Base-by-base conservation (phyloP, 2,329 filamentous ascomycete species). In the Didymellaceae sp. region DNA sequence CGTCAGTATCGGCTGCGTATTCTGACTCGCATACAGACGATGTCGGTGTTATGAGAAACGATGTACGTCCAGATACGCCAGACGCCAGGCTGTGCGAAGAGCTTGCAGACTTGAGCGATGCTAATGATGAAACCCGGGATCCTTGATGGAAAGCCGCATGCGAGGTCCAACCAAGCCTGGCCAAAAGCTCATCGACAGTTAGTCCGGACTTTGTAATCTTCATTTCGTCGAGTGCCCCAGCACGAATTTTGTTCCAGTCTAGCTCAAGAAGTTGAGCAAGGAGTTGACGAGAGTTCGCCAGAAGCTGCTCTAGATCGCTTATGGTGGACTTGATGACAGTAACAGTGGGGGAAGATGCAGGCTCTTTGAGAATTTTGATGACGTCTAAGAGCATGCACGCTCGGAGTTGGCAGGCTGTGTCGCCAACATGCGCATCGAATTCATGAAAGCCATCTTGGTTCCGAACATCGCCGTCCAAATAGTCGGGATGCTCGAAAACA, bases 321-420 rank as follows among this genome's bases (percentile, higher is more conserved):
- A 41, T 17, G 4, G 17, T 31, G 4, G 26, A n/a, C 5, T 14
- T 11, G 4, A 41, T 14, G 7, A n/a, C 11, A 4, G 26, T 18
- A 6, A 31, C 7, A 22, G 5, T 22, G 13, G 3, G 16, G 22
- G n/a, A 16, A n/a, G 18, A 10, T 16, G 6, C 13, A 5, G 31
- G 11, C 1, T 24, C 18, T n/a, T 24, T 28, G 9, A 21, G 24
- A 21, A 41, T 22, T 31, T 37, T 46, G 13, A 25, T 22, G 16
- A 45, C 25, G 24, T 52, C 48, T n/a, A 45, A 39, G 13, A 42
- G 18, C 48, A 46, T 52, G 26, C 35, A 52, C 8, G 48, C 48
- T 32, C 42, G 48, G n/a, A 52, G 42, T 28, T 46, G 48, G n/a
- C 42, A 52, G 5, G 48, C 33, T 2, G 48, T 52, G 24, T 52